A percentile compares a stretch with the other conserved stretches of the same genome.
Conservation (phyloP, 148 eudicot species). For the Dysphania ambrosioides region DNA sequence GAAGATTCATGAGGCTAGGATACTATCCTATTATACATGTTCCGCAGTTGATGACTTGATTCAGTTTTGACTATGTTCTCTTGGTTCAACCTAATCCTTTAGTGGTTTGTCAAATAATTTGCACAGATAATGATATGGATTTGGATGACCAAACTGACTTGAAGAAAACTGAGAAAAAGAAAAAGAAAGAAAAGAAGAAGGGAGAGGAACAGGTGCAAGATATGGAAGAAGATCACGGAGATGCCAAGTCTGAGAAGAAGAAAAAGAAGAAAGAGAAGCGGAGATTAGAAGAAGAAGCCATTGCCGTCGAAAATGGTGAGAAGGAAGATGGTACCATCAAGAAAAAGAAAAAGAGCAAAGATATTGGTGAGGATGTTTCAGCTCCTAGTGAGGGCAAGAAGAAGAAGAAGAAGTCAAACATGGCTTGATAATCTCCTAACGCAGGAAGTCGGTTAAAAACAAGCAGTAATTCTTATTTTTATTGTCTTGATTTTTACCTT, state of each 20-base stretch:
- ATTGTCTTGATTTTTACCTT: too few species aligned
- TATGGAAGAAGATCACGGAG: conserved; percentile 23
- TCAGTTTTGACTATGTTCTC: neutral
- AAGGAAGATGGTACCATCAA: conserved; percentile 36
- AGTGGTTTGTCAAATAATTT: neutral
- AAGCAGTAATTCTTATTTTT: too few species aligned
- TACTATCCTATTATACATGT: neutral
- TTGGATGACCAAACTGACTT: conserved; percentile 41
- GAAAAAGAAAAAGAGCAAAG: conserved; percentile 63
- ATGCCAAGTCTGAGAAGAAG: conserved; percentile 50
- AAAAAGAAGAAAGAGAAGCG: conserved; percentile 72
- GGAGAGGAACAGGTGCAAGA: conserved; percentile 20
- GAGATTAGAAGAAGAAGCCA: conserved; percentile 36
- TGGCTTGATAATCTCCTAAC: too few species aligned
- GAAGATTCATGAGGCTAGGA: neutral
- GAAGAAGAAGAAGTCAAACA: conserved; percentile 54
- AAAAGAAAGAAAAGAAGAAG: conserved; percentile 16
- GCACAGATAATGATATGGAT: conserved; percentile 56
- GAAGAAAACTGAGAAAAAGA: conserved; percentile 32
- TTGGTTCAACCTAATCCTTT: neutral
- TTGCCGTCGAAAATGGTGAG: conserved; percentile 31
- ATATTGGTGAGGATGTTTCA: conserved; percentile 34
- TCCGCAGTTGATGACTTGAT: neutral
- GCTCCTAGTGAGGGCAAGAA: conserved; percentile 49
- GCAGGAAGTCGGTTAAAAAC: too few species aligned